phyloP scores from a whole-genome alignment of 495 filamentous ascomycete species.

The Podospora fimiseda region DNA sequence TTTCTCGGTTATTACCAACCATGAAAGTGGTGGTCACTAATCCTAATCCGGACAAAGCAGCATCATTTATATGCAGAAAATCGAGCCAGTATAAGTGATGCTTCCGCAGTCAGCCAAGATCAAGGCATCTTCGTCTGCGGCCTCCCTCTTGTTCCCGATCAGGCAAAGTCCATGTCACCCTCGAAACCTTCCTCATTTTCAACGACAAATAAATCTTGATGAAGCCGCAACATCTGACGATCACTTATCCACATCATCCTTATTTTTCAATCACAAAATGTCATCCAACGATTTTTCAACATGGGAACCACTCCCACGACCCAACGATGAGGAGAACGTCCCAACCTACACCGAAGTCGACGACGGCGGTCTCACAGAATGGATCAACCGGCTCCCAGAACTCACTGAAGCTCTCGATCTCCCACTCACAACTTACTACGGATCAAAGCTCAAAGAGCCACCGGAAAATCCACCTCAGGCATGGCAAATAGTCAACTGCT shows the following conservation, averaged over 20 bases:
- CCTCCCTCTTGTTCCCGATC: too few species aligned
- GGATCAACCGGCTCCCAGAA: neutral
- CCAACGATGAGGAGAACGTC: conserved; percentile 7
- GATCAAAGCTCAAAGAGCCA: neutral
- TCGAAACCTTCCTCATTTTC: too few species aligned
- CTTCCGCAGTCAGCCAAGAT: too few species aligned
- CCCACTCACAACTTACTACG: conserved; percentile 11
- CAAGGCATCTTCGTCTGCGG: too few species aligned
- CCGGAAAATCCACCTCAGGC: conserved; percentile 1
- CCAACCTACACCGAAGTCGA: conserved; percentile 12
- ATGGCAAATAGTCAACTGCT: conserved; percentile 13
- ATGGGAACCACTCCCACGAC: neutral
- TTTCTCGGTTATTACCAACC: neutral
- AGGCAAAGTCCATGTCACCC: too few species aligned
- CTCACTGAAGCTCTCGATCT: conserved; percentile 2
- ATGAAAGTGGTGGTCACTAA: too few species aligned
- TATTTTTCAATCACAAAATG: neutral
- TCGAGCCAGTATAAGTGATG: too few species aligned
- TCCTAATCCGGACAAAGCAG: too few species aligned
- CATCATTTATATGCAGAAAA: too few species aligned
- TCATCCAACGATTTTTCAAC: neutral
- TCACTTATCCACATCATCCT: neutral
- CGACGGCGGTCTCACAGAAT: neutral
- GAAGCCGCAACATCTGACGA: too few species aligned
- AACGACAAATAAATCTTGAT: too few species aligned